Base-by-base conservation (phyloP, 495 filamentous ascomycete genomes). In the Articulospora tetracladia region DNA sequence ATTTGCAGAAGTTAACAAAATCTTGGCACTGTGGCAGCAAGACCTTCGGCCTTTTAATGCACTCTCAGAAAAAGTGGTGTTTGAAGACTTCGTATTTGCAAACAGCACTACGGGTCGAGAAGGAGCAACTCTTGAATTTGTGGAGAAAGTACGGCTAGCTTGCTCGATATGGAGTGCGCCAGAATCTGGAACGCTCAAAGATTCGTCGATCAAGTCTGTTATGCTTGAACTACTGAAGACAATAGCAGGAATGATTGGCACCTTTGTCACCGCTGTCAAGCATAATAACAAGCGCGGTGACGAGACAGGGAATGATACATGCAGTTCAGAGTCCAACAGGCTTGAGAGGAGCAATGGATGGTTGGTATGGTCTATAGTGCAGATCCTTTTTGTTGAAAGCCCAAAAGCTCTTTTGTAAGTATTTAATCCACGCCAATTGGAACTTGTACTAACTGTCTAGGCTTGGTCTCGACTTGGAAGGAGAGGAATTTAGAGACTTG, bases 121-220 rank as follows among this genome's bases (percentile, higher is more conserved):
- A 30, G 46, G 23, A 10, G 19, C 26, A 17, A 24, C 23, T 2
- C 53, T 63, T 24, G 62, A 60, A 23, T 44, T 24, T 28, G 32
- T 63, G 12, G 62, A 68, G 27, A 47, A 53, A 17, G 26, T 59
- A 13, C 44, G 62, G 36, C 59, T 36, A 36, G 34, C 39, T 10
- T 65, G 66, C 27, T 59, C 66, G 41, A 34, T 49, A 11, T 63
- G 60, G 59, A 62, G 28, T 44, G 41, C 27, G n/a, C 57, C 58
- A 3, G 23, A 39, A 32, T 32, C 55, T 7, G 57, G 52, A 20
- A 64, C 41, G 23, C 44, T 11, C 32, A 34, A 61, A 25, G 53
- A 57, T 8, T 24, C 22, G 2, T 7, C 44, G 3, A 11, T 39
- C n/a, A 57, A 58, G 28, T 22, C 32, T 7, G 13, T 61, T 2